These are phyloP conservation scores for Saccharomyces hybrid DNA, from an alignment of 1,139 yeast genomes.

Conservation along the genomic window DNA sequence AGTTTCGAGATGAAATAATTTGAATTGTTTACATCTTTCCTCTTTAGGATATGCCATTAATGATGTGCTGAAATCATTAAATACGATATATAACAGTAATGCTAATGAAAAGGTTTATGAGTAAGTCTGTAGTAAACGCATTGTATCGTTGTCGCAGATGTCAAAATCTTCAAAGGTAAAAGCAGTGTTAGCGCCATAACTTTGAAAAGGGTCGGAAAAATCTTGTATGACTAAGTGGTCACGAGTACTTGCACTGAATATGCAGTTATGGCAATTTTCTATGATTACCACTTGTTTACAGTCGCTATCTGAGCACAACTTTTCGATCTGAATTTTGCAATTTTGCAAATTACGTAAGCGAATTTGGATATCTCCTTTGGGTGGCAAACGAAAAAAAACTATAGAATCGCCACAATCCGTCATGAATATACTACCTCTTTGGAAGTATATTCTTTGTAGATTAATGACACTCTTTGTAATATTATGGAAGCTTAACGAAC, in stretches of 20 bases:
- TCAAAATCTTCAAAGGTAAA: not conserved
- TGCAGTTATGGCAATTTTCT: slow-evolving; percentile 17
- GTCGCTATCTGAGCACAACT: not conserved
- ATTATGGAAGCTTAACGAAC: slow-evolving; percentile 14
- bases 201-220: not conserved
- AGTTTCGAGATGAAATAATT: not conserved
- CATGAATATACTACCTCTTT: slow-evolving; percentile 18
- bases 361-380: slow-evolving; percentile 15
- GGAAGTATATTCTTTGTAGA: slow-evolving; percentile 11
- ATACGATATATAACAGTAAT: not conserved
- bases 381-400: slow-evolving; percentile 9
- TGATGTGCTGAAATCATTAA: not conserved
- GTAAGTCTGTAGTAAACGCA: not conserved
- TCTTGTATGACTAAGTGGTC: slow-evolving; percentile 4
- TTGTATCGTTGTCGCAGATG: slow-evolving; percentile 5
- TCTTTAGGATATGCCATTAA: slow-evolving; percentile 5
- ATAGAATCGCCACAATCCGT: slow-evolving; percentile 13
- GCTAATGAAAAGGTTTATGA: not conserved
- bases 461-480: slow-evolving; percentile 9
- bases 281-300: slow-evolving; percentile 16
- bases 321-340: slow-evolving; percentile 14
- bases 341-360: slow-evolving; percentile 16
- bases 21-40: slow-evolving; percentile 7
- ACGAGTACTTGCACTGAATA: slow-evolving; percentile 10
- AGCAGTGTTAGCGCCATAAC: not conserved